Conservation (phyloP, 371 early-diverging fungal species). For the Zancudomyces culisetae region DNA sequence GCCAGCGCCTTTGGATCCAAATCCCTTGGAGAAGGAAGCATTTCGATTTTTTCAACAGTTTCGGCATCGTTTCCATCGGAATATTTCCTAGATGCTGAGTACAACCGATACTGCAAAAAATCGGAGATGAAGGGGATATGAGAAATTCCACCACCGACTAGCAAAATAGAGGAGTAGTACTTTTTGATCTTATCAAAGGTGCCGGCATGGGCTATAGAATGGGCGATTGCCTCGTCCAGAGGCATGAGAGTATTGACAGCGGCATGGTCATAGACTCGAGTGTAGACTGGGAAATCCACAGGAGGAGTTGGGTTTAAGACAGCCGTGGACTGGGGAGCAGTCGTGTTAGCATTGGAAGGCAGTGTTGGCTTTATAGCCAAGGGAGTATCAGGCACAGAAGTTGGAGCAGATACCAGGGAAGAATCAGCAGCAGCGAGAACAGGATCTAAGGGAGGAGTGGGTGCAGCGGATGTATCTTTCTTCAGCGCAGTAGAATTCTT, state of each 20-base stretch:
- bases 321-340: not conserved
- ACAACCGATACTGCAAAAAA: slow-evolving; percentile 42
- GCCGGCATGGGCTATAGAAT: slow-evolving; percentile 45
- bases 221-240: slow-evolving; percentile 60
- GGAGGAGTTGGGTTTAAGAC: slow-evolving; percentile 4
- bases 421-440: slow-evolving; percentile 10
- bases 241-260: slow-evolving; percentile 23
- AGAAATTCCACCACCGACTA: slow-evolving; percentile 69
- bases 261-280: slow-evolving; percentile 7
- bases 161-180: slow-evolving; percentile 49
- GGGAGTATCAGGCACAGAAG: not conserved
- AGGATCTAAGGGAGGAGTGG: not conserved
- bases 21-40: slow-evolving; percentile 63
- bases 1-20: slow-evolving; percentile 65
- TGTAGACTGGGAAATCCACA: slow-evolving; percentile 7
- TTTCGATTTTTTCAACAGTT: slow-evolving; percentile 45
- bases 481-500: too few relatives aligned
- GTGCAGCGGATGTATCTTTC: too few relatives aligned
- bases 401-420: too few relatives aligned
- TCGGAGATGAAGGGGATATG: slow-evolving; percentile 46
- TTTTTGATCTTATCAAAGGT: slow-evolving; percentile 51
- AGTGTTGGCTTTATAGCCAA: not conserved
- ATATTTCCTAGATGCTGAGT: slow-evolving; percentile 2
- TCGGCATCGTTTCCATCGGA: slow-evolving; percentile 4
- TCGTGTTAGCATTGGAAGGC: too few relatives aligned